Percentiles rank a stretch among this genome's conserved stretches.
Evolutionary conservation across 306 rosid genomes (phyloP).

Genomic region (Pterocarpus santalinus): DNA sequence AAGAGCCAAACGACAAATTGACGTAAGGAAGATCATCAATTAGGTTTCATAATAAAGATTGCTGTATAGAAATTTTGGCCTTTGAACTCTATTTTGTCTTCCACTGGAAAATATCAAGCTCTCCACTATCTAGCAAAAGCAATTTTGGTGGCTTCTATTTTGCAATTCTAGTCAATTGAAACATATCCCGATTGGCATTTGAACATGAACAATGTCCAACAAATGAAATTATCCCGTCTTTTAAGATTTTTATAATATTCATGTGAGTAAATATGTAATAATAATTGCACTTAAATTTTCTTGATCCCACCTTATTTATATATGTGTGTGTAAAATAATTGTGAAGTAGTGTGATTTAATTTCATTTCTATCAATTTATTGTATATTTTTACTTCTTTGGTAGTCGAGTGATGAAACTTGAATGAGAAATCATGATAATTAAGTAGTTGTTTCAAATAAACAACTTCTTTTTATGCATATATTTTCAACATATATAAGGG

Average conservation of each 20-base stretch:
- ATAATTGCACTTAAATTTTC: too few species aligned
- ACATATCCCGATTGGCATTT: neutral
- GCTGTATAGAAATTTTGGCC: conserved; percentile 27
- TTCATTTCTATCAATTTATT: too few species aligned
- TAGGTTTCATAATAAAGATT: too few species aligned
- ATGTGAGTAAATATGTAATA: too few species aligned
- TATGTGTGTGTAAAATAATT: too few species aligned
- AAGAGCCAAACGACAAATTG: conserved; percentile 37
- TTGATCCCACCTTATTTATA: too few species aligned
- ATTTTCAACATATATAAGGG: neutral
- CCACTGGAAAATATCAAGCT: conserved; percentile 47
- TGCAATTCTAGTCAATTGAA: neutral
- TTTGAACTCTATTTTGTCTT: conserved; percentile 65
- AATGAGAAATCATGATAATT: too few species aligned
- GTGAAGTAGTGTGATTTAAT: too few species aligned
- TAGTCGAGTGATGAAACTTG: too few species aligned
- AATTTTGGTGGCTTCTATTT: conserved; percentile 5
- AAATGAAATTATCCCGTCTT: neutral
- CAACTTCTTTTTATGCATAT: neutral
- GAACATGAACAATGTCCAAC: neutral
- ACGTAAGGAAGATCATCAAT: neutral
- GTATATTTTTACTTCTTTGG: too few species aligned
- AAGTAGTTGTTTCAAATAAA: neutral
- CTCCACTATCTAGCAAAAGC: conserved; percentile 35
- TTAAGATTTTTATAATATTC: too few species aligned